phyloP scores from a whole-genome alignment of 192 early-diverging fungal species.

The Coemansia sp. region DNA sequence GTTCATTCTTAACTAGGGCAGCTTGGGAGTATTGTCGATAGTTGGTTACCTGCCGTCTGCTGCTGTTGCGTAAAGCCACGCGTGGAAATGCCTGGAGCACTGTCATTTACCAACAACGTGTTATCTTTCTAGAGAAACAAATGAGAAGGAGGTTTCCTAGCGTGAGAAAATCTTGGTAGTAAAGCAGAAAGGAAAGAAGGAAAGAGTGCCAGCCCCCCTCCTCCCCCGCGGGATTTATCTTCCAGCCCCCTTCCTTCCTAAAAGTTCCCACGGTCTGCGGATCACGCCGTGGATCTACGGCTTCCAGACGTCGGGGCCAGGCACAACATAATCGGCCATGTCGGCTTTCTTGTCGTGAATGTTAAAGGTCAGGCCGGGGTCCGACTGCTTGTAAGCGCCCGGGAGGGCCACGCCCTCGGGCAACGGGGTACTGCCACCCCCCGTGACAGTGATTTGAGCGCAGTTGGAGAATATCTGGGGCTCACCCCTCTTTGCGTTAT shows the following conservation, averaged over 20 bases:
- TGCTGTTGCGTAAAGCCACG: background rate
- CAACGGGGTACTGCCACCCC: background rate
- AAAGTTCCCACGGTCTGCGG: too few species aligned
- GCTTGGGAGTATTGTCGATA: background rate
- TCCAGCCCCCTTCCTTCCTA: too few species aligned
- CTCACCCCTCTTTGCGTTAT: conserved; percentile 2
- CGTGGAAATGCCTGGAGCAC: background rate
- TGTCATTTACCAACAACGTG: background rate
- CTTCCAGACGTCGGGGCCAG: too few species aligned
- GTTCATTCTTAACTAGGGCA: background rate
- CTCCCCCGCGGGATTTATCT: too few species aligned
- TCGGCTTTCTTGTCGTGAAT: too few species aligned
- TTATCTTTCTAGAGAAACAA: too few species aligned
- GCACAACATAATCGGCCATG: too few species aligned
- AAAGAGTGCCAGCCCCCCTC: too few species aligned
- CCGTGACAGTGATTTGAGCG: conserved; percentile 1
- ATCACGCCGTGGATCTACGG: too few species aligned
- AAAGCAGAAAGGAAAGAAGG: too few species aligned
- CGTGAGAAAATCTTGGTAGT: too few species aligned
- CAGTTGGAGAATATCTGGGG: conserved; percentile 17
- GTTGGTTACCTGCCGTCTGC: background rate
- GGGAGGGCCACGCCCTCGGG: conserved; percentile 12
- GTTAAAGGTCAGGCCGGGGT: conserved; percentile 8
- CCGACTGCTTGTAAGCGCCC: conserved; percentile 11
- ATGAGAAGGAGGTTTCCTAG: too few species aligned